These are phyloP conservation scores for Sordariomycetes sp. DNA, from an alignment of 2,329 filamentous ascomycete genomes.

Conservation along the genomic window DNA sequence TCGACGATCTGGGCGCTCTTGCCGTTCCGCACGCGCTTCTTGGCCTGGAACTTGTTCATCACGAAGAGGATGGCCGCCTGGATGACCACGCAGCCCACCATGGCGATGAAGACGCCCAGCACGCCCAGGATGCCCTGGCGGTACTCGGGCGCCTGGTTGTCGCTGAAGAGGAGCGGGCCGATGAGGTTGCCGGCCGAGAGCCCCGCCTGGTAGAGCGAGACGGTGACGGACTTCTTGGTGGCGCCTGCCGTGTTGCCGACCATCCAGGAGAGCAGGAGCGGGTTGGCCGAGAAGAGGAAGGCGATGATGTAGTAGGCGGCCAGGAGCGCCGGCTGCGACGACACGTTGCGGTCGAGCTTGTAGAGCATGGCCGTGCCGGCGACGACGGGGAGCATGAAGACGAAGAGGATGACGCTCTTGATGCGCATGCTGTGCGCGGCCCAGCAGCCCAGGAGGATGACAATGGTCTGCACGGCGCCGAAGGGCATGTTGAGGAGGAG, in stretches of 20 bases:
- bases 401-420: constrained; percentile 45
- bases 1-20: constrained; percentile 51
- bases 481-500: constrained; percentile 59
- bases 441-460: constrained; percentile 49
- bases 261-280: constrained; percentile 58
- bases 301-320: constrained; percentile 55
- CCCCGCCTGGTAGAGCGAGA: constrained; percentile 54
- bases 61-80: constrained; percentile 44
- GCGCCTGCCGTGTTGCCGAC: constrained; percentile 57
- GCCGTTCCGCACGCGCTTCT: constrained; percentile 43
- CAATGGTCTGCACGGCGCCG: constrained; percentile 46
- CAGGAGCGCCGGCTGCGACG: constrained; percentile 35
- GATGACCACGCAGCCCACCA: constrained; percentile 39
- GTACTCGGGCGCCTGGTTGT: constrained; percentile 47
- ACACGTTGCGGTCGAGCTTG: constrained; percentile 28
- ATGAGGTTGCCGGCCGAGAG: constrained; percentile 55
- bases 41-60: constrained; percentile 46
- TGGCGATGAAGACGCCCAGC: constrained; percentile 40
- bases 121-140: constrained; percentile 44
- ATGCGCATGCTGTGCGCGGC: constrained; percentile 43
- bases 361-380: constrained; percentile 49
- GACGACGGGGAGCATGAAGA: constrained; percentile 48
- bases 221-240: constrained; percentile 55
- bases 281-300: constrained; percentile 56
- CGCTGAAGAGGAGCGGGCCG: constrained; percentile 51